Conservation (phyloP, 805 yeast genomes). For the Candida silvatica region DNA sequence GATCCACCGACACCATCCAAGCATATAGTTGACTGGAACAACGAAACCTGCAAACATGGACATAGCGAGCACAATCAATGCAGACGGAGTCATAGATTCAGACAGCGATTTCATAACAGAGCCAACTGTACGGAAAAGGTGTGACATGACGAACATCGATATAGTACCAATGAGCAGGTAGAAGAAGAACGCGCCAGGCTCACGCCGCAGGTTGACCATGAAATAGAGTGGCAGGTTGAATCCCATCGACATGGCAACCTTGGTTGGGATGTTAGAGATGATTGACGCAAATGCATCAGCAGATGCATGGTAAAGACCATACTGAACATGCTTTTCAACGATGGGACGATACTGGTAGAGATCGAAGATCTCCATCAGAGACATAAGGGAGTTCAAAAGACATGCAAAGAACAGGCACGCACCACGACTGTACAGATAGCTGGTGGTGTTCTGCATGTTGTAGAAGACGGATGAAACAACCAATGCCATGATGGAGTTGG, state of each 20-base stretch:
- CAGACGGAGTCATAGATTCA: constrained; percentile 50
- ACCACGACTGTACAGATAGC: constrained; percentile 42
- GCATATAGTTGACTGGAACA: constrained; percentile 43
- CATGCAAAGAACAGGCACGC: constrained; percentile 60
- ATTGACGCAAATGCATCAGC: constrained; percentile 51
- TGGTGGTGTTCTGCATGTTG: constrained; percentile 31
- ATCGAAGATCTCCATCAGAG: constrained; percentile 46
- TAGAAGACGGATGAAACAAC: constrained; percentile 48
- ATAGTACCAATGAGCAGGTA: constrained; percentile 33
- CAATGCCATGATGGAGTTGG: constrained; percentile 43
- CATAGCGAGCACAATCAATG: constrained; percentile 37
- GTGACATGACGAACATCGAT: constrained; percentile 43
- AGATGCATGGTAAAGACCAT: constrained; percentile 47
- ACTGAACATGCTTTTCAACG: constrained; percentile 47
- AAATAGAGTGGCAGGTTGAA: constrained; percentile 44
- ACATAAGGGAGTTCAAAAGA: constrained; percentile 51
- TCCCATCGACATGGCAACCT: constrained; percentile 30
- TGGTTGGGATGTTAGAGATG: constrained; percentile 40
- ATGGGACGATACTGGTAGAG: constrained; percentile 45
- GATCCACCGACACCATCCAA: constrained; percentile 59
- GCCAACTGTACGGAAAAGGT: constrained; percentile 42
- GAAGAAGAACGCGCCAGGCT: constrained; percentile 45
- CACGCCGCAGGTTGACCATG: constrained; percentile 40
- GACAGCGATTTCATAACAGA: constrained; percentile 36
- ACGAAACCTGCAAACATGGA: constrained; percentile 48